A percentile compares a stretch with the other conserved stretches of the same genome.
These are phyloP conservation scores for Gossypium davidsonii DNA, from an alignment of 441 rosid genomes.

Conservation along the genomic window DNA sequence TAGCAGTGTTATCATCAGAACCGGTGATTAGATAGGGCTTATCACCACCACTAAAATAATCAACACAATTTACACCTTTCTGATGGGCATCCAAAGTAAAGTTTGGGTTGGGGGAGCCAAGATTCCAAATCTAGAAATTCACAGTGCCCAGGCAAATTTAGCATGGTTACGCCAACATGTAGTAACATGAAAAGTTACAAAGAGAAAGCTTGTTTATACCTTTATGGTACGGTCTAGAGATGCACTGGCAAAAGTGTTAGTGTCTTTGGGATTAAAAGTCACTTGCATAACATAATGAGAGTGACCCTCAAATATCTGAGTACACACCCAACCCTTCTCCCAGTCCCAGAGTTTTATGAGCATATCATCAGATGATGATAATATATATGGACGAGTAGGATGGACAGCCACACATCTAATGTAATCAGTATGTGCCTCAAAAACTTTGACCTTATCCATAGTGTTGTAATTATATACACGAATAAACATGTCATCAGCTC, in stretches of 20 bases:
- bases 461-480: constrained; percentile 71
- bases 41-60: constrained; percentile 86
- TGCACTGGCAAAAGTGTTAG: constrained; percentile 75
- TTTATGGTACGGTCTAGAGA: constrained; percentile 81
- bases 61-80: constrained; percentile 92
- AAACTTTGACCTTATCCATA: constrained; percentile 69
- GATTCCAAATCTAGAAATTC: constrained; percentile 74
- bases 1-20: constrained; percentile 96
- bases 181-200: background rate
- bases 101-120: constrained; percentile 91
- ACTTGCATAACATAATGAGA: constrained; percentile 91
- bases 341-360: constrained; percentile 92
- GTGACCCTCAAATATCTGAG: constrained; percentile 76
- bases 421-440: constrained; percentile 83
- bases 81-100: constrained; percentile 88
- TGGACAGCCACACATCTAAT: constrained; percentile 72
- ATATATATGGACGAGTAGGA: constrained; percentile 69
- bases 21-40: constrained; percentile 89
- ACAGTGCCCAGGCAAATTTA: constrained; percentile 13
- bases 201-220: constrained; percentile 33
- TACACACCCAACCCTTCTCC: constrained; percentile 89
- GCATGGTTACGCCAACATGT: constrained; percentile 5
- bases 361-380: constrained; percentile 85
- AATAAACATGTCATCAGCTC: constrained; percentile 68
- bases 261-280: constrained; percentile 62